A percentile compares a stretch with the other conserved stretches of the same genome.
Conservation (phyloP, 257 asterid genomes). For the Buddleja alternifolia region DNA sequence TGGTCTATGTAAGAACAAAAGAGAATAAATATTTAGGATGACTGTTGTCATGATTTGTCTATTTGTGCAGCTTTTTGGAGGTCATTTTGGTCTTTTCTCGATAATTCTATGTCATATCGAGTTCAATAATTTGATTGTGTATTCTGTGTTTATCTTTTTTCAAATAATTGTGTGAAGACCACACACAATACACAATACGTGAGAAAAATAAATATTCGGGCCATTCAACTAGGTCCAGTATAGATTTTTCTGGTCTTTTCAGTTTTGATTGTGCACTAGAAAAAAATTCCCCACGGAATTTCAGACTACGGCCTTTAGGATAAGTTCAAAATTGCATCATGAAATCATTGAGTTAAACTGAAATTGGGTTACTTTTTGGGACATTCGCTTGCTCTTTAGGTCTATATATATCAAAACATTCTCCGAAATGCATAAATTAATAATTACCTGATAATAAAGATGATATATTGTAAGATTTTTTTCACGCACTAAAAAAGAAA, state of each 20-base stretch:
- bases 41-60: conserved; percentile 53
- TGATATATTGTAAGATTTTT: conserved; percentile 14
- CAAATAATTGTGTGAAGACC: no score
- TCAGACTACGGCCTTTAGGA: conserved; percentile 31
- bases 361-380: conserved; percentile 25
- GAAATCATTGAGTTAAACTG: conserved; percentile 30
- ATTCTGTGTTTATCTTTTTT: no score
- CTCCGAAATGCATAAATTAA: neutral
- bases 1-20: conserved; percentile 45
- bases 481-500: no score
- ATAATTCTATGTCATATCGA: no score
- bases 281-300: conserved; percentile 45
- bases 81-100: conserved; percentile 51
- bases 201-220: no score
- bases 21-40: conserved; percentile 48
- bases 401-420: conserved; percentile 44
- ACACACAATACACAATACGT: no score
- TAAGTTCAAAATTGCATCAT: conserved; percentile 42
- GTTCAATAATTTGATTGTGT: no score
- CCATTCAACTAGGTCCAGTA: no score
- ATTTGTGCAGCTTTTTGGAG: conserved; percentile 53
- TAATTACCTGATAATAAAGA: no score
- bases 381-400: conserved; percentile 30
- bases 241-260: conserved; percentile 47
- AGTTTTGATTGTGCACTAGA: conserved; percentile 19